Base-by-base conservation (phyloP, 1,284 basidiomycete genomes). In the Coniferiporia sulphurascens region DNA sequence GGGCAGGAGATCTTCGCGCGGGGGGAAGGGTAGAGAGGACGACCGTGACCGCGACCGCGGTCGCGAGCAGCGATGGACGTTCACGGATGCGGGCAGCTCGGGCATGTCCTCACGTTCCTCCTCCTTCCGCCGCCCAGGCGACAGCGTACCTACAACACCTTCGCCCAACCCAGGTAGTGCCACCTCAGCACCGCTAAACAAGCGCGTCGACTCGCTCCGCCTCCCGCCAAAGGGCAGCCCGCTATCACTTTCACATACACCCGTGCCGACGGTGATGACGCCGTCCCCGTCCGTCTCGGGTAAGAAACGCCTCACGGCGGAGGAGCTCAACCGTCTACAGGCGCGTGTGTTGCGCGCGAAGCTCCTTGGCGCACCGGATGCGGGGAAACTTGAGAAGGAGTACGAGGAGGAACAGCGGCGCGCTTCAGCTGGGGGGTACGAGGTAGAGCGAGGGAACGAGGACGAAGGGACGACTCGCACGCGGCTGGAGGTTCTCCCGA, bases 261-360 rank as follows among this genome's bases (percentile, higher is more conserved):
- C 94, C 1, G 87, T 97, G 51, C 95, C 95, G 0, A 87, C 86
- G 3, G 93, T 94, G 2, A 87, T 96, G 79, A 91, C 92, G 0
- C 94, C 93, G 0, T 79, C 85, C 9, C 66, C 73, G 2, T 67
- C 72, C 17, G 72, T 71, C 44, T 63, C 69, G 17, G 76, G 84
- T 5, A 78, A 54, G 41, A 52, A 50, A 15, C 45, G 78, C 1
- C 67, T 89, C 60, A 88, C 87, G 0, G 85, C 87, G 5, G 86
- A 87, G 34, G 90, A 89, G 38, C 78, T 99, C 46, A 99, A 99
- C 74, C 90, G 88, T 68, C 75, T 99, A 1, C 95, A 98, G 72
- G 97, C 96, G 6, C 89, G 89, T 65, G 94, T 97, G 1, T 75
- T 99, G 15, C 86, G 93, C 17, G 95, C 96, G 8, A 96, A 92